phyloP scores from a whole-genome alignment of 2,329 filamentous ascomycete species.

The Arthrobotrys iridis region DNA sequence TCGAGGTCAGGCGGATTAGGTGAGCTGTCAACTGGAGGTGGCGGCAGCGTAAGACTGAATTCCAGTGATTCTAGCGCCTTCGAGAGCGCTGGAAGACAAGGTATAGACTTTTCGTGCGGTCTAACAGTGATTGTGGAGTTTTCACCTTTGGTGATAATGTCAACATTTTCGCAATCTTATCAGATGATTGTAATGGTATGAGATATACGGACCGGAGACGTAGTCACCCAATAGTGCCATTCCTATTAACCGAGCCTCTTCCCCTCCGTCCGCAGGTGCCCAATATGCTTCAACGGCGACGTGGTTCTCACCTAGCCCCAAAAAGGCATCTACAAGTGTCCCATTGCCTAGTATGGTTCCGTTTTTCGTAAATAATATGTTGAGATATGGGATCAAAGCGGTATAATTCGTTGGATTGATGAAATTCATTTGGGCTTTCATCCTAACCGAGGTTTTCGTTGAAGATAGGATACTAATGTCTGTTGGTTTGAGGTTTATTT shows the following conservation, averaged over 20 bases:
- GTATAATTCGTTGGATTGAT: conserved; percentile 92
- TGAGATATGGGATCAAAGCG: conserved; percentile 80
- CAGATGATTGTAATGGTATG: conserved; percentile 33
- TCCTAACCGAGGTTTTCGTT: conserved; percentile 73
- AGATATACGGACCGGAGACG: conserved; percentile 72
- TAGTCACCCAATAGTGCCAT: conserved; percentile 83
- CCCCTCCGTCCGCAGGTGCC: conserved; percentile 75
- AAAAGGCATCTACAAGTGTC: conserved; percentile 70
- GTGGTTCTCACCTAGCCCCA: conserved; percentile 77
- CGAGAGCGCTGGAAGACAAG: conserved; percentile 76
- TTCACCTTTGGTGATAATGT: conserved; percentile 66
- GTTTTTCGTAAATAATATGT: conserved; percentile 79
- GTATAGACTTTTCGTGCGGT: conserved; percentile 77
- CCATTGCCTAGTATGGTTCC: conserved; percentile 79
- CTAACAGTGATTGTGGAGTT: conserved; percentile 83
- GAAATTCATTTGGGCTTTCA: conserved; percentile 79
- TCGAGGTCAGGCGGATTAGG: conserved; percentile 57
- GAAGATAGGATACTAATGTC: conserved; percentile 79
- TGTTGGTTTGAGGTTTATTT: conserved; percentile 71
- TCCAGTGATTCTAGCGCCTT: conserved; percentile 76
- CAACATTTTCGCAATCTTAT: not conserved
- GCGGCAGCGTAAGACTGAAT: conserved; percentile 77
- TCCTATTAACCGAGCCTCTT: conserved; percentile 71
- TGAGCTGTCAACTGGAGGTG: conserved; percentile 66
- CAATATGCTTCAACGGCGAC: conserved; percentile 75